Evolutionary conservation across 768 basidiomycete genomes (phyloP).

Genomic region (Astraeus odoratus): DNA sequence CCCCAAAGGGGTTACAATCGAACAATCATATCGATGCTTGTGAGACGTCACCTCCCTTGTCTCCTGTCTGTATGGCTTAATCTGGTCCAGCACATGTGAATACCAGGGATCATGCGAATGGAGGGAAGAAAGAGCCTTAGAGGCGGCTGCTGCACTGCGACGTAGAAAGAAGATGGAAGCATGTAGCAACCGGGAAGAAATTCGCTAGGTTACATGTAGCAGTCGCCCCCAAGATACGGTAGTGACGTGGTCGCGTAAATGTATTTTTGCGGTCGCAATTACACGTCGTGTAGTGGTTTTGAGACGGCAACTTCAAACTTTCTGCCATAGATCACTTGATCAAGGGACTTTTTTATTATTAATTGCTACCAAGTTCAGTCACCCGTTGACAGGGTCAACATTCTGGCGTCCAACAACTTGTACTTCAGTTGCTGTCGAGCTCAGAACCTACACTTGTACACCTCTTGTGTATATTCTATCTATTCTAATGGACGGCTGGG

Average conservation of each 20-base stretch:
- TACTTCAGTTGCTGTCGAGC: too few relatives aligned
- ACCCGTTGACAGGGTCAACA: too few relatives aligned
- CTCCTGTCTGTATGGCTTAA: conserved; percentile 1
- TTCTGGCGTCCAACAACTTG: too few relatives aligned
- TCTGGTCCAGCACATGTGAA: conserved; percentile 53
- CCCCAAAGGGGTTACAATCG: conserved; percentile 62
- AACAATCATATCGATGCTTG: conserved; percentile 58
- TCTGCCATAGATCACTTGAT: too few relatives aligned
- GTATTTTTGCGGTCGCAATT: too few relatives aligned
- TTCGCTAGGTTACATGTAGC: neutral
- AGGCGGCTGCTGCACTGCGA: conserved; percentile 12
- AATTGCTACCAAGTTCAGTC: too few relatives aligned
- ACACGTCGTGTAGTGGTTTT: too few relatives aligned
- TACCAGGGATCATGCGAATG: conserved; percentile 76
- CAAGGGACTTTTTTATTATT: too few relatives aligned
- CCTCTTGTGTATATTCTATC: neutral
- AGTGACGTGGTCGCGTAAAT: too few relatives aligned
- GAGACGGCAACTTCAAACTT: too few relatives aligned
- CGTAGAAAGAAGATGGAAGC: neutral
- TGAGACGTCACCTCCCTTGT: conserved; percentile 33
- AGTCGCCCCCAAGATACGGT: too few relatives aligned
- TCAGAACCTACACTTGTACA: neutral
- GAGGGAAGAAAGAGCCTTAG: conserved; percentile 47
- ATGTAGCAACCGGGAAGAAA: neutral
- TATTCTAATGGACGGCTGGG: conserved; percentile 37